These are phyloP conservation scores for Pythium rishiriense DNA, from an alignment of 352 stramenopile genomes.

Conservation along the genomic window DNA sequence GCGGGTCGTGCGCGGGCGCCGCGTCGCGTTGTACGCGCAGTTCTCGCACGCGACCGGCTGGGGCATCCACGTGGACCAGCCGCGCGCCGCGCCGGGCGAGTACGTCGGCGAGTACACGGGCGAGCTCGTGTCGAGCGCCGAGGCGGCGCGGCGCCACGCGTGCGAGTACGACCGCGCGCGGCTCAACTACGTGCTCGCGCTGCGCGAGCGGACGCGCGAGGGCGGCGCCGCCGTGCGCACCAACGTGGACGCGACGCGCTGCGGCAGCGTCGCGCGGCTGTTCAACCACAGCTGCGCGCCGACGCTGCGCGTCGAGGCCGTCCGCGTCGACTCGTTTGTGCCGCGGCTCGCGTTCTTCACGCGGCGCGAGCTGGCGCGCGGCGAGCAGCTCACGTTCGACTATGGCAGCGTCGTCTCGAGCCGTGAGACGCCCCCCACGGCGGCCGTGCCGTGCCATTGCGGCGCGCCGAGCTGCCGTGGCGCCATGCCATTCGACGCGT, in stretches of 20 bases:
- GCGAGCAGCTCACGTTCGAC: slow-evolving; percentile 64
- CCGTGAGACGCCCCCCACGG: not conserved
- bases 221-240: slow-evolving; percentile 38
- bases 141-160: slow-evolving; percentile 43
- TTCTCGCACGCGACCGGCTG: slow-evolving; percentile 43
- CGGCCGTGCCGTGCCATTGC: slow-evolving; percentile 31
- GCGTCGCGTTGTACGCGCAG: slow-evolving; percentile 34
- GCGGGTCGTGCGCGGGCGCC: slow-evolving; percentile 31
- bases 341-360: slow-evolving; percentile 64
- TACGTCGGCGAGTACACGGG: slow-evolving; percentile 70
- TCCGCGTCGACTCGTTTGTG: slow-evolving; percentile 60
- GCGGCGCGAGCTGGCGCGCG: slow-evolving; percentile 24
- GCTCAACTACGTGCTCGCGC: slow-evolving; percentile 58
- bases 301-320: slow-evolving; percentile 44
- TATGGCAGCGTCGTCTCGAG: slow-evolving; percentile 33
- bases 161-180: slow-evolving; percentile 25
- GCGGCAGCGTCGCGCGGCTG: slow-evolving; percentile 65
- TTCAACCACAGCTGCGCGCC: slow-evolving; percentile 73
- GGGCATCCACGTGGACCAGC: slow-evolving; percentile 38
- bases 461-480: slow-evolving; percentile 33
- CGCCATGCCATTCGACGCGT: slow-evolving; percentile 33
- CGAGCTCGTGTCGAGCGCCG: slow-evolving; percentile 47
- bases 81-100: slow-evolving; percentile 30
- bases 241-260: slow-evolving; percentile 54
- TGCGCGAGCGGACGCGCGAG: slow-evolving; percentile 36